Conservation (phyloP, 2,329 filamentous ascomycete genomes). For the Aspergillus fischeri region DNA sequence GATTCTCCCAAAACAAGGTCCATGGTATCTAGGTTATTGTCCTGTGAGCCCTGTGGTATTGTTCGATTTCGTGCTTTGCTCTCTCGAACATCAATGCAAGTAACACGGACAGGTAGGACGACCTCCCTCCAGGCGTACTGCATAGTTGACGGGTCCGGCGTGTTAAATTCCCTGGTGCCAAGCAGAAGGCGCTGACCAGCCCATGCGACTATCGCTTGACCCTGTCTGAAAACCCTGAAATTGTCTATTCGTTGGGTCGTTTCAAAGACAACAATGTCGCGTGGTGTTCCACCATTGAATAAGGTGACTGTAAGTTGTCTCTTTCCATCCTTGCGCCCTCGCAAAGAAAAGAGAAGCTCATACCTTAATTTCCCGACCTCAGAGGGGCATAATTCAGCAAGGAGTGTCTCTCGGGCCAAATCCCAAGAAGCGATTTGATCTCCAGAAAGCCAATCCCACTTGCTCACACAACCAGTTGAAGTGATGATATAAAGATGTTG, state of each 20-base stretch:
- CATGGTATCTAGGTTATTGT: constrained; percentile 43
- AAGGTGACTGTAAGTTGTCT: constrained; percentile 28
- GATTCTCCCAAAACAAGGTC: constrained; percentile 75
- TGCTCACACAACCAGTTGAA: constrained; percentile 47
- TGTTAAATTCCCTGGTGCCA: constrained; percentile 47
- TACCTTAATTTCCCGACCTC: constrained; percentile 18
- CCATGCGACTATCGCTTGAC: constrained; percentile 36
- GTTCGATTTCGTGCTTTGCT: constrained; percentile 24
- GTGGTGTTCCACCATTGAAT: constrained; percentile 17
- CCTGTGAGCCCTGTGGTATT: constrained; percentile 8
- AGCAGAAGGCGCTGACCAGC: constrained; percentile 52
- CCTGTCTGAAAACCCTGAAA: constrained; percentile 27
- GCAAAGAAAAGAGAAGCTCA: constrained; percentile 39
- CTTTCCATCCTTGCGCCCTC: constrained; percentile 35
- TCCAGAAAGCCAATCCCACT: constrained; percentile 57
- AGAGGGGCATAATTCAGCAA: constrained; percentile 20
- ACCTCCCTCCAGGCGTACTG: constrained; percentile 54
- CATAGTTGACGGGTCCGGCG: constrained; percentile 30
- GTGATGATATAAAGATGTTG: constrained; percentile 53
- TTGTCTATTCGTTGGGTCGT: constrained; percentile 25
- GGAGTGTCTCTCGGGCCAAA: constrained; percentile 33
- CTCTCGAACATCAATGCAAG: constrained; percentile 61
- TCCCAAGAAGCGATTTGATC: constrained; percentile 43
- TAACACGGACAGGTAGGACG: constrained; percentile 57
- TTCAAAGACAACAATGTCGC: constrained; percentile 25